Evolutionary conservation across 1,284 basidiomycete genomes (phyloP), one percentile per base, ranked within the genome.

Genomic region (Cryptococcus wingfieldii): DNA sequence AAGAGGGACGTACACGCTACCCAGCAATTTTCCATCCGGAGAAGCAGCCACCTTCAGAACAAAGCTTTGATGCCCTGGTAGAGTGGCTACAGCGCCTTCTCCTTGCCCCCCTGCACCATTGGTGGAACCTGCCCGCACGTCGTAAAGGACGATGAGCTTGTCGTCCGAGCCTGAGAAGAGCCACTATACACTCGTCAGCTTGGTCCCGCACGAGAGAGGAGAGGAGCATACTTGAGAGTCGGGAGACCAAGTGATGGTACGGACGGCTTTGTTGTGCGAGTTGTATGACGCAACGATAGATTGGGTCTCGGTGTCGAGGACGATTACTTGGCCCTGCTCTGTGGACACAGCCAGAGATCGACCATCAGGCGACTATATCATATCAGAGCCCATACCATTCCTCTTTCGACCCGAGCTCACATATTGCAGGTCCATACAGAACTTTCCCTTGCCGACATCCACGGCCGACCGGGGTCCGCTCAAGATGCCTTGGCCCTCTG

Each of bases 111-210:
- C 59, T 18, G 63, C 58, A 4, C 60, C 62, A 8, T 61, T 55
- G 39, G 55, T 58, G 5, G 66, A 71, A 13, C 74, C 71, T 8
- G 74, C 74, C 27, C 75, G 84, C 16, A 91, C 87, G 69, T 94
- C 90, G 71, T 93, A 89, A 43, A 93, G 76, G 50, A 89, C 84
- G 53, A 94, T 84, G 14, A 88, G 84, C 69, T 89, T 88, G 74
- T 94, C 90, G 72, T 94, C 90, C 1, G 89, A 90, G 5, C 86
- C 90, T 34, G 88, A 89, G 47, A 90, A 79, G 5, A 94, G 80
- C 54, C 90, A 82, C 89, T 91, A 59, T 1, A 23, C 18, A 12
- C 48, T 45, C 31, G 19, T 50, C 23, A 51, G 13, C 46, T 50
- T 52, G 25, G 23, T 6, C 25, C 9, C 13, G 8, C 14, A 19